Evolutionary conservation across 2,329 filamentous ascomycete species (phyloP).

Genomic region (Lojkania enalia): DNA sequence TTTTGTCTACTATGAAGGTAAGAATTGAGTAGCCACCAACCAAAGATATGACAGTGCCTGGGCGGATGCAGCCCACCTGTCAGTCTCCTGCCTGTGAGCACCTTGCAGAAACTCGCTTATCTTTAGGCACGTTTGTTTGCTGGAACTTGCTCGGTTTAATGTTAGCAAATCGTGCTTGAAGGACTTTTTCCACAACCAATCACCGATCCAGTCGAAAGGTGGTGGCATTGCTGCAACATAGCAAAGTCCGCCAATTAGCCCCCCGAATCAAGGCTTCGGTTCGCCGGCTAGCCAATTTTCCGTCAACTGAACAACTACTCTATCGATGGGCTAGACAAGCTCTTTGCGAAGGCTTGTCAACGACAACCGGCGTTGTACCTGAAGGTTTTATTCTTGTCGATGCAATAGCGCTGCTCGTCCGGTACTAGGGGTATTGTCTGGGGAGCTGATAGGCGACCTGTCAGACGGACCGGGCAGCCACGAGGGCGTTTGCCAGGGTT

Average conservation of each 20-base stretch:
- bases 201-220: not conserved
- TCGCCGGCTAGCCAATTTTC: not conserved
- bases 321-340: not conserved
- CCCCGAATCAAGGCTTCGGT: not conserved
- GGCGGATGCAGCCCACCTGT: not conserved
- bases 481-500: slow-evolving; percentile 6
- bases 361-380: not conserved
- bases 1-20: not conserved
- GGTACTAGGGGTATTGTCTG: not conserved
- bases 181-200: too few relatives aligned
- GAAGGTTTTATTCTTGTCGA: not conserved
- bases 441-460: not conserved
- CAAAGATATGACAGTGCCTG: not conserved
- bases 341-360: not conserved
- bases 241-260: too few relatives aligned
- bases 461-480: slow-evolving; percentile 4
- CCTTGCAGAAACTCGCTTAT: not conserved
- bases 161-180: too few relatives aligned
- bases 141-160: not conserved
- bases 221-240: not conserved
- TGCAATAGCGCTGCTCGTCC: not conserved
- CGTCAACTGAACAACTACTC: not conserved
- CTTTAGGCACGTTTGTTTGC: not conserved
- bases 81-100: not conserved
- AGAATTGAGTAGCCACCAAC: not conserved